These are phyloP conservation scores for Pseudoneurospora amorphoporcata DNA, from an alignment of 495 filamentous ascomycete species.

Conservation along the genomic window DNA sequence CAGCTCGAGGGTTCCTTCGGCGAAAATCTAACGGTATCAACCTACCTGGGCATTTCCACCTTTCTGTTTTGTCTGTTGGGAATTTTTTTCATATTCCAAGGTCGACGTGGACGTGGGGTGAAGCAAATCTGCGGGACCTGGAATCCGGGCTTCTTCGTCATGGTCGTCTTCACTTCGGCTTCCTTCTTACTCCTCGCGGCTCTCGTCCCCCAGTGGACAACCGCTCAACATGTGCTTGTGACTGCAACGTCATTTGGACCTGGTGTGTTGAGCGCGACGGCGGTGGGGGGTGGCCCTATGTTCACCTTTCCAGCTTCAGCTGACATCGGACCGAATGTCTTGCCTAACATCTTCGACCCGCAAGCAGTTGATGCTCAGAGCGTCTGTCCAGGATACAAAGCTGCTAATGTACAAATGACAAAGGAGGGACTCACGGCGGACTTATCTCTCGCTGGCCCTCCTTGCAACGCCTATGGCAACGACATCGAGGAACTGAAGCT, in stretches of 20 bases:
- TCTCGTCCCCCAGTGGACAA: not conserved
- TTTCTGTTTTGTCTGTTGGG: not conserved
- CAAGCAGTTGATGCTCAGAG: slow-evolving; percentile 60
- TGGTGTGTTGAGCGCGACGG: not conserved
- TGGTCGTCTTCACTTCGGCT: slow-evolving; percentile 10
- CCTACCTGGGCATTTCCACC: not conserved
- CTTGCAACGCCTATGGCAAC: slow-evolving; percentile 65
- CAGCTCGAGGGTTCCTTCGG: not conserved
- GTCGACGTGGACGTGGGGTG: not conserved
- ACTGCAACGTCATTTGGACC: not conserved
- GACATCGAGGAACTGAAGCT: slow-evolving; percentile 57
- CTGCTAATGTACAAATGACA: slow-evolving; percentile 46
- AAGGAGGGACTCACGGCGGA: slow-evolving; percentile 47
- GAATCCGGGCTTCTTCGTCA: slow-evolving; percentile 5
- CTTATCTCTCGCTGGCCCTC: slow-evolving; percentile 51
- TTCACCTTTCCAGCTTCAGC: slow-evolving; percentile 42
- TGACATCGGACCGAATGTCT: slow-evolving; percentile 45
- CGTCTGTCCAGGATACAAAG: slow-evolving; percentile 68
- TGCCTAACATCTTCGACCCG: slow-evolving; percentile 66
- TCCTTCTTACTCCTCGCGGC: slow-evolving; percentile 9
- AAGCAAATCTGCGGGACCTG: not conserved
- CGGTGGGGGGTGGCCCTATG: slow-evolving; percentile 2
- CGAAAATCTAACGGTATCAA: not conserved
- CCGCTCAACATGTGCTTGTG: not conserved
- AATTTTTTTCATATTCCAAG: not conserved